A percentile compares a stretch with the other conserved stretches of the same genome.
These are phyloP conservation scores for Cyberlindnera euphorbiiphila DNA, from an alignment of 805 yeast genomes.

Conservation along the genomic window DNA sequence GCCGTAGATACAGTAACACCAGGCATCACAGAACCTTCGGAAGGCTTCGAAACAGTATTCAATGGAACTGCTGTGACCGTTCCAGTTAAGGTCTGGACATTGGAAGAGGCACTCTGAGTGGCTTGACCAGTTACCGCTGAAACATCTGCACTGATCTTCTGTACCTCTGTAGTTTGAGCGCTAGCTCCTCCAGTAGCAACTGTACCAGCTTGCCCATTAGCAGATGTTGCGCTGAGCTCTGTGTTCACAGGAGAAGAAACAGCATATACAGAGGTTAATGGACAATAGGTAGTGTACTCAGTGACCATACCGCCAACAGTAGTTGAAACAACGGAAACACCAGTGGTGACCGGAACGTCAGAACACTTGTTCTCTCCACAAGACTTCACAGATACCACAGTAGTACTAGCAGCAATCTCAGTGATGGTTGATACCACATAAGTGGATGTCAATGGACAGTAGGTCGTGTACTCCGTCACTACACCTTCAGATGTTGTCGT, in stretches of 20 bases:
- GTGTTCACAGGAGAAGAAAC: slow-evolving; percentile 1
- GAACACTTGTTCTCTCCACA: slow-evolving; percentile 22
- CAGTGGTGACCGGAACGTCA: slow-evolving; percentile 24
- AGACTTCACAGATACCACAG: slow-evolving; percentile 23
- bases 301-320: slow-evolving; percentile 7
- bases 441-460: not conserved
- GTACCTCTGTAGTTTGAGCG: too few species aligned
- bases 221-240: slow-evolving; percentile 1
- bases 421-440: not conserved
- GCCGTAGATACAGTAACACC: too few species aligned
- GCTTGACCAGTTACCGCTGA: too few species aligned
- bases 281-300: slow-evolving; percentile 15
- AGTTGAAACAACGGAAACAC: slow-evolving; percentile 20
- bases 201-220: not conserved
- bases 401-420: slow-evolving; percentile 6
- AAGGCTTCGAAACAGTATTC: too few species aligned
- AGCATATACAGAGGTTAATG: slow-evolving; percentile 5
- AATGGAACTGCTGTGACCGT: slow-evolving; percentile 2
- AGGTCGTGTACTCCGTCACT: slow-evolving; percentile 1
- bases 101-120: too few species aligned
- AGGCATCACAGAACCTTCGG: too few species aligned
- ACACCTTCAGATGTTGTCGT: slow-evolving; percentile 1
- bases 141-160: too few species aligned
- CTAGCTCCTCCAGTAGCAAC: too few species aligned
- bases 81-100: too few species aligned